Base-by-base conservation (phyloP, 208 protist genomes). In the Blechomonas ayalai region DNA sequence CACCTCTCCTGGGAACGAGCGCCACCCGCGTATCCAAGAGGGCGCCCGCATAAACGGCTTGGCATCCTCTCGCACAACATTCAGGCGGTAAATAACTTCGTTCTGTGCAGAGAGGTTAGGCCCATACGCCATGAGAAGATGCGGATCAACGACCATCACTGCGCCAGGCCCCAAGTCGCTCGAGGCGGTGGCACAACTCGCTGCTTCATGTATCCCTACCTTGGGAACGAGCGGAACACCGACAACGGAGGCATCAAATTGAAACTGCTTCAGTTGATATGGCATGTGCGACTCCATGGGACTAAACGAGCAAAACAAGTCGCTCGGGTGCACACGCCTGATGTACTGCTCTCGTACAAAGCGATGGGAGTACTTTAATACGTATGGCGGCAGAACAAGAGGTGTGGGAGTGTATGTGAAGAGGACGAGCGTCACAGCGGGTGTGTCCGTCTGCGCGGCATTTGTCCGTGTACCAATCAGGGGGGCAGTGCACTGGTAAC, bases 11-110 rank as follows among this genome's bases (percentile, higher is more conserved):
- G 79, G 73, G 34, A 82, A 52, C 13, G 75, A 74, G 4, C 81
- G 74, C 85, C 81, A 93, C 2, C 66, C 75, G 19, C 62, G 66
- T 45, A 93, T 74, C 82, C 85, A 93, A 29, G 81, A 90, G 5
- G 77, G 81, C 1, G 72, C 46, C 29, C 43, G 49, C 42, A 90
- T 23, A 48, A 60, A 79, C 10, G 79, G 67, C 13, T 34, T 20
- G 20, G 75, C 73, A 13, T 57, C 40, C 60, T 83, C 65, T 3
- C 57, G 9, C 10, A 93, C 75, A 15, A 90, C 50, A 44, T 89
- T 73, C 6, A 88, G 43, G 20, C 65, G 73, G 37, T 87, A 89
- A n/a, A 86, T 48, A 5, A 82, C 68, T 39, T 81, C 67, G 18
- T 24, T 54, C 26, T 71, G 25, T 0, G 45, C 22, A 1, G 78